Evolutionary conservation across 2,329 filamentous ascomycete genomes (phyloP).

Genomic region (Nakataea oryzae): DNA sequence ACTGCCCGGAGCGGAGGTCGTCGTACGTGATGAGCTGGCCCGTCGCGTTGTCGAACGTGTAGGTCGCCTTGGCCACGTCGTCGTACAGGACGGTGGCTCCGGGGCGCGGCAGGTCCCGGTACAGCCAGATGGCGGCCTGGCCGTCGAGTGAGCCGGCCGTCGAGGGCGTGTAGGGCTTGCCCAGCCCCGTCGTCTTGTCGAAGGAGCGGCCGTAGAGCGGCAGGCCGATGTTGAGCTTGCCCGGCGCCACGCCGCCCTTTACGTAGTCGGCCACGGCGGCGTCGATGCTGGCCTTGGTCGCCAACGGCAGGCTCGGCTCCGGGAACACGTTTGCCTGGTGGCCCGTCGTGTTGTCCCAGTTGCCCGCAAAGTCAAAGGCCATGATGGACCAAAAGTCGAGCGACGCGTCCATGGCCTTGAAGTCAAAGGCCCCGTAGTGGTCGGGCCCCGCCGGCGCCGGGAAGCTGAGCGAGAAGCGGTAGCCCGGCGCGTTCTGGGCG

Average conservation of each 20-base stretch:
- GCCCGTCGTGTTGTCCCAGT: constrained; percentile 51
- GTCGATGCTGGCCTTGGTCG: constrained; percentile 61
- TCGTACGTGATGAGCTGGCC: constrained; percentile 64
- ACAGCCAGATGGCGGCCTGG: constrained; percentile 59
- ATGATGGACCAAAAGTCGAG: constrained; percentile 52
- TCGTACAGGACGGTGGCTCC: constrained; percentile 51
- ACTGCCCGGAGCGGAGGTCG: constrained; percentile 44
- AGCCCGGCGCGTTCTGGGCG: constrained; percentile 27
- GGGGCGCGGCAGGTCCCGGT: constrained; percentile 60
- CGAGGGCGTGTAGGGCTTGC: constrained; percentile 51
- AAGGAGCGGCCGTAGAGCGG: constrained; percentile 72
- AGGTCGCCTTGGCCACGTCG: constrained; percentile 48
- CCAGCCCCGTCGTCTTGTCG: constrained; percentile 50
- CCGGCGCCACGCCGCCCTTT: constrained; percentile 44
- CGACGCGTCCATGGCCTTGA: constrained; percentile 32
- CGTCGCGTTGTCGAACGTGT: constrained; percentile 53
- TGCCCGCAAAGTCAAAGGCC: constrained; percentile 64
- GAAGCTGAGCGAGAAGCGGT: constrained; percentile 44
- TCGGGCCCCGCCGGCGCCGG: constrained; percentile 36
- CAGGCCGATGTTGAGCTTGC: constrained; percentile 67
- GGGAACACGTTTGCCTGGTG: constrained; percentile 64
- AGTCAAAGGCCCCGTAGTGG: constrained; percentile 36
- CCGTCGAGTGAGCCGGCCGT: constrained; percentile 62
- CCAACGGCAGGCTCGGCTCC: constrained; percentile 37
- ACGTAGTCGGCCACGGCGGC: constrained; percentile 57